A percentile compares a stretch with the other conserved stretches of the same genome.
Conservation (phyloP, 192 early-diverging fungal genomes). For the Allomyces macrogynus region DNA sequence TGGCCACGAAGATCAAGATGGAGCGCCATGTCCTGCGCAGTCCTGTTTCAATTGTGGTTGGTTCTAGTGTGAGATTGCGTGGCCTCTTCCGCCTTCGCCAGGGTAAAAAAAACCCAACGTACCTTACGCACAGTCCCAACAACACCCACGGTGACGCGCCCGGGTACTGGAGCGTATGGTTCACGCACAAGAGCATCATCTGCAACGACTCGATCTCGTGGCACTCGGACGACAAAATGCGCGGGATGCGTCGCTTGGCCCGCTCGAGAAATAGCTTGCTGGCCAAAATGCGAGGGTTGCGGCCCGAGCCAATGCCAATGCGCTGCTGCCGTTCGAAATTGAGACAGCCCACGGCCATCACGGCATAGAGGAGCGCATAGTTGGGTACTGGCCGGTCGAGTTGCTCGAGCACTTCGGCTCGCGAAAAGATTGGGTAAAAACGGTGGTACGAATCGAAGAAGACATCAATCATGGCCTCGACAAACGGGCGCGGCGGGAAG, state of each 20-base stretch:
- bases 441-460: background rate
- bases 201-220: background rate
- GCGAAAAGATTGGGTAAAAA: background rate
- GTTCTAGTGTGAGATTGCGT: too few species aligned
- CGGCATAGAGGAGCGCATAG: background rate
- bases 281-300: too few species aligned
- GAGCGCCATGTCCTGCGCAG: background rate
- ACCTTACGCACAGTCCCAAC: background rate
- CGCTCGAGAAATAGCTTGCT: background rate
- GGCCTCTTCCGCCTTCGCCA: too few species aligned
- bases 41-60: background rate
- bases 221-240: background rate
- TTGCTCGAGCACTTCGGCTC: background rate
- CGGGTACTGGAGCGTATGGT: background rate
- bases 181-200: background rate
- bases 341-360: background rate
- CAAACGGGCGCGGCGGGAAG: background rate
- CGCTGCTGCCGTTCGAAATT: background rate
- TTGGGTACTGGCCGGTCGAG: background rate
- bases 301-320: too few species aligned
- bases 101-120: too few species aligned
- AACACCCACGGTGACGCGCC: background rate
- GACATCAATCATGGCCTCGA: background rate
- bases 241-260: background rate
- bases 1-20: background rate